Conservation (phyloP, 177 flowering plant species). For the Vitis hybrid region DNA sequence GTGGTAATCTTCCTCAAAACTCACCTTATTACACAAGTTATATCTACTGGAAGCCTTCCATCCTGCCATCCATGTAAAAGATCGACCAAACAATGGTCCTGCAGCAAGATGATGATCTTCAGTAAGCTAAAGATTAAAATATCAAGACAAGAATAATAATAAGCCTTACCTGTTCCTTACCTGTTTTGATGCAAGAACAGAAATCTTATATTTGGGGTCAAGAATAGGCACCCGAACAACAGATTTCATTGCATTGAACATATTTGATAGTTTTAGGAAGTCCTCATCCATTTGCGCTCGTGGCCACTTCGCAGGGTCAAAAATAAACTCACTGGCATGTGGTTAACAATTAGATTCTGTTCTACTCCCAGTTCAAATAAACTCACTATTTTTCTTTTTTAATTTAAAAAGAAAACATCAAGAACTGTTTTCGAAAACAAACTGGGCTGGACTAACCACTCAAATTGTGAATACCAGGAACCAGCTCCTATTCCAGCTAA, state of each 20-base stretch:
- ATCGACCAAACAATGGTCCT: constrained; percentile 96
- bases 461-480: no score
- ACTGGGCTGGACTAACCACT: no score
- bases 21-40: constrained; percentile 89
- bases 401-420: background rate
- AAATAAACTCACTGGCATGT: constrained; percentile 65
- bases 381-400: background rate
- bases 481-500: no score
- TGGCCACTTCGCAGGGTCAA: constrained; percentile 71
- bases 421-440: no score
- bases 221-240: constrained; percentile 59
- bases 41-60: constrained; percentile 77
- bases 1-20: constrained; percentile 1
- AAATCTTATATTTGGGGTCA: constrained; percentile 89
- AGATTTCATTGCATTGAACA: constrained; percentile 57
- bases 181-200: constrained; percentile 92
- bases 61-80: constrained; percentile 80
- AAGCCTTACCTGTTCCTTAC: constrained; percentile 62
- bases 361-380: background rate
- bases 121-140: background rate
- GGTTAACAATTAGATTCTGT: background rate
- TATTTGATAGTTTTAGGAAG: constrained; percentile 48
- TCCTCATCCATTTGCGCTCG: constrained; percentile 69
- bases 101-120: constrained; percentile 17
- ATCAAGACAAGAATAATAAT: background rate